Conservation (phyloP, 331 rosid genomes). For the Malus hybrid region DNA sequence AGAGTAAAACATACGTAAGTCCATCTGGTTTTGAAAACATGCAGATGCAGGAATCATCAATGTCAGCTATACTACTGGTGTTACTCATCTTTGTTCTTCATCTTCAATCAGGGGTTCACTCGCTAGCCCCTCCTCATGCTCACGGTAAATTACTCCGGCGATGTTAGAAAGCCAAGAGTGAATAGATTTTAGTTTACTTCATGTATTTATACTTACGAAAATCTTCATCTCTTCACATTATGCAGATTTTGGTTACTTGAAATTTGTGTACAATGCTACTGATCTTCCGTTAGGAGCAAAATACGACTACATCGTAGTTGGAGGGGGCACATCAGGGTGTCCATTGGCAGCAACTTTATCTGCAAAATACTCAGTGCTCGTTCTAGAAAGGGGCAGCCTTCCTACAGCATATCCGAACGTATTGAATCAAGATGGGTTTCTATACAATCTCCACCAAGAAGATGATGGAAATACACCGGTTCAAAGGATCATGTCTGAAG, state of each 20-base stretch:
- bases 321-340: constrained; percentile 17
- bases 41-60: not conserved
- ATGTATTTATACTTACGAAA: too few relatives aligned
- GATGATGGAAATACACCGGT: not conserved
- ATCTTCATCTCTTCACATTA: too few relatives aligned
- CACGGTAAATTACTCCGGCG: not conserved
- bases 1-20: too few relatives aligned
- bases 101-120: not conserved
- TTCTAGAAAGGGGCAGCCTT: constrained; percentile 5
- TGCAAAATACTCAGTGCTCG: not conserved
- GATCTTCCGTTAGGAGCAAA: not conserved
- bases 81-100: not conserved
- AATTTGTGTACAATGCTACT: constrained; percentile 1
- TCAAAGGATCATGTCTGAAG: constrained; percentile 6
- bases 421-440: not conserved
- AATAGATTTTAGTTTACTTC: too few relatives aligned
- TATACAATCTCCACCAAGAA: not conserved
- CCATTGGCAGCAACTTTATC: constrained; percentile 9
- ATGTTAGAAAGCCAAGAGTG: too few relatives aligned
- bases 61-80: not conserved
- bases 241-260: constrained; percentile 17
- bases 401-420: not conserved
- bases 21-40: not conserved
- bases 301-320: constrained; percentile 11
- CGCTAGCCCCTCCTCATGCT: not conserved